Base-by-base conservation (phyloP, 257 asterid genomes). In the Thymus quinquecostatus region DNA sequence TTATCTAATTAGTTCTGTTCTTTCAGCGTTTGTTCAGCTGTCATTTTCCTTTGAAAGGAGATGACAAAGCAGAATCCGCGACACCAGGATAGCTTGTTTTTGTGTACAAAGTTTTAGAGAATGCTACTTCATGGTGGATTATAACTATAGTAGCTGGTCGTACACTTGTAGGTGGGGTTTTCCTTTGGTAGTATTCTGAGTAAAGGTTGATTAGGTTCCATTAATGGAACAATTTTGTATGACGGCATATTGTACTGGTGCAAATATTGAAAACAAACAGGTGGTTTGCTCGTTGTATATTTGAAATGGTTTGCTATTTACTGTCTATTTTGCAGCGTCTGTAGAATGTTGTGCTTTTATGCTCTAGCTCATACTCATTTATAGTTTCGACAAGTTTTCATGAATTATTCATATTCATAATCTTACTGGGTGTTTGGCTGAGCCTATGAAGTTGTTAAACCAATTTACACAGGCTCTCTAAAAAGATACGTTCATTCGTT, bases 31-130 rank as follows among this genome's bases (percentile, higher is more conserved):
- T 75, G 48, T 70, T 38, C 79, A 57, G 71, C 63, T 51, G 70
- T 29, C 6, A 33, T 59, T 50, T 75, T 77, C 64, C 34, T 58
- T 28, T 64, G 40, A 44, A 64, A 64, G 55, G 75, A 61, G 73
- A 71, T 8, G 62, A 36, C 34, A 68, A 71, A 73, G 77, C 57
- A 43, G 79, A 72, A 47, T 48, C 43, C 58, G 64, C 8, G 11
- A 36, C 32, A 68, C 55, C 4, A 2, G 45, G 21, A 9, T 68
- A 32, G 54, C 54, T 63, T 13, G 27, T 40, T 67, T 13, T 53
- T 54, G 43, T 68, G 79, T 73, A 72, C 68, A 67, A 38, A 68
- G 58, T 43, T 72, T 9, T 44, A 10, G 51, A 38, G 74, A 63
- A 55, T 55, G 72, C 55, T 56, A 40, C 7, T 50, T 50, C 1